Conservation (phyloP, 306 rosid genomes). For the Sechiopsis laciniata region DNA sequence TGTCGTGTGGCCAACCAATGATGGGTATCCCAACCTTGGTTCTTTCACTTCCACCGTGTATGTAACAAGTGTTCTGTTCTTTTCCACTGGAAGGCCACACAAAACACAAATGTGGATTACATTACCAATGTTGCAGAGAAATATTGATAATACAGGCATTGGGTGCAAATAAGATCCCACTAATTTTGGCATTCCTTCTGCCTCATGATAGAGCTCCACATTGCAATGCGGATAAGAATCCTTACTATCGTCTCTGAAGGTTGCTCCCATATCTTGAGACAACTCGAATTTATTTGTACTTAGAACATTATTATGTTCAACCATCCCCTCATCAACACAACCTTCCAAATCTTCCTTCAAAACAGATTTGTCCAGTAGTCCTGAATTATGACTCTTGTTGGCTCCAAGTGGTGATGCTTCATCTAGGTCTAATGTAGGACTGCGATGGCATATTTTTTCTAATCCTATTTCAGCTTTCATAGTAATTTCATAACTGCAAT, state of each 20-base stretch:
- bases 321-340: constrained; percentile 31
- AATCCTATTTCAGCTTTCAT: constrained; percentile 16
- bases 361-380: constrained; percentile 25
- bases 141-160: constrained; percentile 52
- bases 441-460: background rate
- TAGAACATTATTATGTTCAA: constrained; percentile 30
- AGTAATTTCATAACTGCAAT: constrained; percentile 18
- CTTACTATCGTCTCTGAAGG: constrained; percentile 29
- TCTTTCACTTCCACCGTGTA: constrained; percentile 51
- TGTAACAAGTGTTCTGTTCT: constrained; percentile 48
- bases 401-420: constrained; percentile 21
- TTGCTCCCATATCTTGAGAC: constrained; percentile 30
- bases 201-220: constrained; percentile 36
- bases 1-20: constrained; percentile 57
- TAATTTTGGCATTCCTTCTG: constrained; percentile 38
- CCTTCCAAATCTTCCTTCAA: constrained; percentile 33
- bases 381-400: constrained; percentile 18
- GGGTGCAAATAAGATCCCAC: constrained; percentile 76
- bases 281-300: constrained; percentile 23
- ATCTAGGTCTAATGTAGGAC: constrained; percentile 26
- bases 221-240: constrained; percentile 25
- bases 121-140: constrained; percentile 42
- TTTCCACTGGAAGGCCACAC: constrained; percentile 45
- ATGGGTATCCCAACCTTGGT: constrained; percentile 56
- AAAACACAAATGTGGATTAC: constrained; percentile 57